Percentiles rank a stretch among this genome's conserved stretches.
Conservation (phyloP, 495 filamentous ascomycete genomes). For the Neurospora sp. region DNA sequence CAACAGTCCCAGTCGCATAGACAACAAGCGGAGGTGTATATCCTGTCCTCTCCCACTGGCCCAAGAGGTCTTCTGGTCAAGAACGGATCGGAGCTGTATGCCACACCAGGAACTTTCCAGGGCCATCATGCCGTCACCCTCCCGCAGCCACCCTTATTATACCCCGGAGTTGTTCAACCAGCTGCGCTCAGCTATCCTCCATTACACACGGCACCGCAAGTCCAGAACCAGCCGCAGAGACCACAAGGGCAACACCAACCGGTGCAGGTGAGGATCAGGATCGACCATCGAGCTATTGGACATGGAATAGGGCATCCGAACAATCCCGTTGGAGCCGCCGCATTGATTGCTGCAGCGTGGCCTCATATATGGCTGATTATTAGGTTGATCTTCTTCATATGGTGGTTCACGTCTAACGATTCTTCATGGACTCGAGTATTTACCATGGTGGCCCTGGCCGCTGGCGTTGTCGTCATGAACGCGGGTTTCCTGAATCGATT, state of each 20-base stretch:
- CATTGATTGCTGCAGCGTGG: conserved; percentile 39
- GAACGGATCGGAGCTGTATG: conserved; percentile 32
- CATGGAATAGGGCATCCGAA: conserved; percentile 19
- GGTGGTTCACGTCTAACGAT: conserved; percentile 65
- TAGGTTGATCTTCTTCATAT: conserved; percentile 65
- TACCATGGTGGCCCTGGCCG: conserved; percentile 48
- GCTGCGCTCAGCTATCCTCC: conserved; percentile 1
- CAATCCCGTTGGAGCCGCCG: conserved; percentile 32
- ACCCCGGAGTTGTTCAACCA: background rate
- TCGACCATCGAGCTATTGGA: background rate
- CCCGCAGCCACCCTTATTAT: background rate
- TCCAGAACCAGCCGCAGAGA: background rate
- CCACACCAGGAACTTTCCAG: conserved; percentile 21
- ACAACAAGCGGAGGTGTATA: conserved; percentile 40
- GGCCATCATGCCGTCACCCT: background rate
- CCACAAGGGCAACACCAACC: background rate
- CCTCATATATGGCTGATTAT: conserved; percentile 69
- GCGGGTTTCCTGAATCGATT: conserved; percentile 51
- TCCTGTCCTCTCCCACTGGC: conserved; percentile 50
- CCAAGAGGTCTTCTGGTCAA: conserved; percentile 49
- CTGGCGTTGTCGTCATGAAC: conserved; percentile 54
- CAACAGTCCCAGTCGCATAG: conserved; percentile 12
- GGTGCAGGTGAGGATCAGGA: background rate
- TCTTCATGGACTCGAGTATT: conserved; percentile 59
- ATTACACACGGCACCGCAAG: background rate